Evolutionary conservation across 2,329 filamentous ascomycete genomes (phyloP), one percentile per base, ranked within the genome.

Genomic region (Aspergillus bombycis): DNA sequence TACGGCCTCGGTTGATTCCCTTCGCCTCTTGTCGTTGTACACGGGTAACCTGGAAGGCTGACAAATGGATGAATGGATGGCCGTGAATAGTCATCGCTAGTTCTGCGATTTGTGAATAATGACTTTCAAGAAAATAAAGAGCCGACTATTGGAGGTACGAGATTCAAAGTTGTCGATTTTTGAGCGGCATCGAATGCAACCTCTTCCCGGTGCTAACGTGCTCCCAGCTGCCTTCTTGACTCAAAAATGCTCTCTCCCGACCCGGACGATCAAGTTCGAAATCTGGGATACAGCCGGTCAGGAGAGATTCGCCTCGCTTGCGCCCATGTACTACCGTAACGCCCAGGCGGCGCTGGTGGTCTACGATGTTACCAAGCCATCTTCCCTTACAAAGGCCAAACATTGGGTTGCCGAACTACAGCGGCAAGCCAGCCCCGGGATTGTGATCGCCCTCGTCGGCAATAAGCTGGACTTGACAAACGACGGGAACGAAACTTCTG

Each of bases 81-180:
- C 32, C 34, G 26, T 57, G 53, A 28, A 67, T 74, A 96, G 95
- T 98, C 95, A 57, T 99, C 95, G 53, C 89, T 99, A 63, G 95
- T 99, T 67, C 87, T 99, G 77, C 93, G 95, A 76, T 99, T 99
- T 81, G 95, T 99, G 78, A 98, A 98, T 86, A 95, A 99, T 83
- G 94, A 98, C 81, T 99, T 99, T 76, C 95, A 99, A 84, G 95
- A 98, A 82, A 98, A 98, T 82, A 98, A 98, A 85, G 95, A 99
- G 80, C 95, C 95, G 66, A 99, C 95, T 69, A 99, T 99, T 81
- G 95, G 95, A 85, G 93, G 93, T 96, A 86, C 71, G 21, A 48
- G 60, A 64, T 45, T 58, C 48, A 34, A 26, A 23, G 11, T 41
- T 52, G 60, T 59, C 59, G 52, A 48, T 38, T 56, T 11, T 57